Base-by-base conservation (phyloP, 441 rosid genomes). In the Syzygium malaccense region DNA sequence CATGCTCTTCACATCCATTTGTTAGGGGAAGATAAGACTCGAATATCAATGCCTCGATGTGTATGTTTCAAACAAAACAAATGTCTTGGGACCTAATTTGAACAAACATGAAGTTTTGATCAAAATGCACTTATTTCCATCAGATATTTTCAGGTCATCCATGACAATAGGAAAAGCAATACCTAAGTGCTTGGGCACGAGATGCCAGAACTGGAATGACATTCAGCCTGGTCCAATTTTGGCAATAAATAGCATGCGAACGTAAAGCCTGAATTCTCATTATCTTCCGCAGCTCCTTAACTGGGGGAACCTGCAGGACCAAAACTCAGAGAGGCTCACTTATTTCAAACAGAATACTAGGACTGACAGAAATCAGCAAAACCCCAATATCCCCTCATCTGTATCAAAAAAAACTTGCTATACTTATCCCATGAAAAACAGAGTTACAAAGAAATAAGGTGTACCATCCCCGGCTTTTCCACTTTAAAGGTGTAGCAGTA, bases 171-270 rank as follows among this genome's bases (percentile, higher is more conserved):
- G 25, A 48, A n/a, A 32, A 85, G 83, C 86, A 84, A n/a, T 92
- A 98, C 99, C 99, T 96, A 58, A 98, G 96, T 75, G 99, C 99
- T 93, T 97, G 99, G 89, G 95, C 91, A 8, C 99, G 99, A 55
- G 99, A 98, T 86, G 99, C 99, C 89, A 94, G 90, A 78, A 96
- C 98, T 2, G 99, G 99, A 86, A 98, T 94, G 45, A 98, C 98
- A 90, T 98, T 97, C 85, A 98, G 92, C 93, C 99, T 92, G 89
- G 92, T 86, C 78, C 98, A 97, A 89, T 93, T 96, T 91, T 96
- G 99, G 88, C 99, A 95, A 92, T 95, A 96, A 89, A 98, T 91
- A 51, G 89, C 97, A 92, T 97, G 98, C 87, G 98, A 95, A 86
- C 99, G 96, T 23, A 98, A 94, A 85, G 98, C 99, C 90, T 96